Conservation (phyloP, 768 basidiomycete genomes). For the Tephrocybe rancida region DNA sequence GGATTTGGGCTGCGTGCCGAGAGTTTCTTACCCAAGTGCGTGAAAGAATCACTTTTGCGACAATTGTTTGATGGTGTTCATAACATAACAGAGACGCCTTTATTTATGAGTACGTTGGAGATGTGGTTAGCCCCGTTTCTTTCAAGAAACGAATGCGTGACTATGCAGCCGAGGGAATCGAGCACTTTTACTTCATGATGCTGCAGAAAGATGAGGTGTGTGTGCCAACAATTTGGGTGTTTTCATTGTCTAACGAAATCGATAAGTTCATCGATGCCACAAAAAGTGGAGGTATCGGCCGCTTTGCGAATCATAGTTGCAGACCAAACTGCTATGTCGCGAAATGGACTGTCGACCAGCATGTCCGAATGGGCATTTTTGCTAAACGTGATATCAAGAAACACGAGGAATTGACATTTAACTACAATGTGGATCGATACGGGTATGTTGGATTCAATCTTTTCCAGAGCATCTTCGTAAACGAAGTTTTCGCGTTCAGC, state of each 20-base stretch:
- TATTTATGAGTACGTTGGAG: slow-evolving; percentile 98
- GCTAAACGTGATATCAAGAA: slow-evolving; percentile 78
- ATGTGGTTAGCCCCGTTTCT: slow-evolving; percentile 84
- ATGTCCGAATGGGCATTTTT: slow-evolving; percentile 97
- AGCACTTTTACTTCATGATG: slow-evolving; percentile 99
- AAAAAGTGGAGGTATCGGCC: slow-evolving; percentile 93
- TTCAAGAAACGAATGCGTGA: slow-evolving; percentile 95
- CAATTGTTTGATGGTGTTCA: slow-evolving; percentile 7
- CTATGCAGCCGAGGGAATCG: slow-evolving; percentile 91
- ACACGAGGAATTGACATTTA: slow-evolving; percentile 94
- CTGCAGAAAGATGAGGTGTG: slow-evolving; percentile 94
- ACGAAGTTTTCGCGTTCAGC: slow-evolving; percentile 39
- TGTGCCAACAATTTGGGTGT: slow-evolving; percentile 4
- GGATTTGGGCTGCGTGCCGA: slow-evolving; percentile 91
- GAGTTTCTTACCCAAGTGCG: slow-evolving; percentile 64
- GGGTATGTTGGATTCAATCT: slow-evolving; percentile 60
- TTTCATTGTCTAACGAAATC: not conserved
- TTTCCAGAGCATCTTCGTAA: not conserved
- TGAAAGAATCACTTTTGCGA: slow-evolving; percentile 10
- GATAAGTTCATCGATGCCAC: slow-evolving; percentile 95
- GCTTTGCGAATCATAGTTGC: slow-evolving; percentile 98
- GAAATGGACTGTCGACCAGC: slow-evolving; percentile 91
- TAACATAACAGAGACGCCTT: slow-evolving; percentile 70
- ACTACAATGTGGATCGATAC: slow-evolving; percentile 99
- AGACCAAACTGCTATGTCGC: slow-evolving; percentile 97